Base-by-base conservation (phyloP, 176 grass and related monocot species). In the Thinopyrum elongatum region DNA sequence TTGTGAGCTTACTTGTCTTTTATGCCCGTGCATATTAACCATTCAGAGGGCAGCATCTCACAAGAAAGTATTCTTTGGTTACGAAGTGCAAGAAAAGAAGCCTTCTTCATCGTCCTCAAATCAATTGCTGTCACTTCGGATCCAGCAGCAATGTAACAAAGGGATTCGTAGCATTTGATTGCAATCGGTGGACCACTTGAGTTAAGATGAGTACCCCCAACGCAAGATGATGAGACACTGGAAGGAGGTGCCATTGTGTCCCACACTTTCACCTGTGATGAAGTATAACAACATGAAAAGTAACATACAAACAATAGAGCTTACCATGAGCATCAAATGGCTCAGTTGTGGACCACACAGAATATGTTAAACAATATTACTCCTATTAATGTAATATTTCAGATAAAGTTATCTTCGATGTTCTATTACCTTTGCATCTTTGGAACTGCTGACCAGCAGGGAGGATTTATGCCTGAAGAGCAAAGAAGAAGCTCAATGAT, bases 371-470 rank as follows among this genome's bases (percentile, higher is more conserved):
- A 14, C 10, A 59, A 15, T 12, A 41, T 21, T 21, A 65, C 58
- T 67, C 59, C 57, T 33, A 9, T 61, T 66, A 61, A 15, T 80
- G 15, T 16, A 36, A 39, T 35, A 67, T 34, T 25, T 67, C 36
- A 80, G 35, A 51, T 13, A 60, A 61, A 79, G 5, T 49, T 69
- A 51, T 76, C 29, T 30, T 5, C 66, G 1, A 36, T 53, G n/a
- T 27, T 26, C 13, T 4, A 42, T 83, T 94, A 98, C 95, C 91
- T 90, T 98, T 51, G 90, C 92, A 85, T 98, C 93, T 92, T 90
- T 95, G 74, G 95, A 98, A 66, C 91, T 76, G 90, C 95, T 98
- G 65, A 94, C 92, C 86, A 98, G 76, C 42, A 98, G 90, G 51
- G 95, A 95, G 14, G 91, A 41, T 80, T 92, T 98, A 84, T 98